Percentiles rank a stretch among this genome's conserved stretches.
Conservation (phyloP, 2,329 filamentous ascomycete species). For the Exophiala sideris region DNA sequence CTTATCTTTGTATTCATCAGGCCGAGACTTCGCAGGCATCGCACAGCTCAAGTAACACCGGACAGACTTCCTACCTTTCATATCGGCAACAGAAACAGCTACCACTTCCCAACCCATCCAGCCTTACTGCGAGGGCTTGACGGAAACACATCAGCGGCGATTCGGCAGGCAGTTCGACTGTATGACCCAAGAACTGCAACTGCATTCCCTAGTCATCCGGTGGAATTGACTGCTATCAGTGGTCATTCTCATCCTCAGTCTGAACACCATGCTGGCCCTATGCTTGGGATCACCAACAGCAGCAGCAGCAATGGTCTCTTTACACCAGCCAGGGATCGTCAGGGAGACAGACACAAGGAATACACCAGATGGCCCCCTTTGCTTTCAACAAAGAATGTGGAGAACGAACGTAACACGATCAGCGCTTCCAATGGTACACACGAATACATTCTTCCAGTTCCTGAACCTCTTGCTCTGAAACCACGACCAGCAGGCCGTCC, state of each 20-base stretch:
- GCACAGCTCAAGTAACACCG: neutral
- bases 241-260: neutral
- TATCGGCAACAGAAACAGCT: neutral
- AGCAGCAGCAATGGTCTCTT: slow-evolving; percentile 20
- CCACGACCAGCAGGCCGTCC: slow-evolving; percentile 24
- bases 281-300: neutral
- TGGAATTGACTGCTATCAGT: neutral
- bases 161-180: slow-evolving; percentile 12
- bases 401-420: slow-evolving; percentile 3
- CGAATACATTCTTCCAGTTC: slow-evolving; percentile 26
- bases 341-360: neutral
- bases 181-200: slow-evolving; percentile 24
- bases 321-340: slow-evolving; percentile 12
- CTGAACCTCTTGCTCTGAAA: slow-evolving; percentile 24
- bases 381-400: neutral
- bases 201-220: slow-evolving; percentile 19
- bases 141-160: slow-evolving; percentile 4
- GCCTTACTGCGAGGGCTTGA: slow-evolving; percentile 16
- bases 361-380: neutral
- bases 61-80: neutral
- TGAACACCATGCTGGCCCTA: neutral
- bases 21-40: slow-evolving; percentile 20
- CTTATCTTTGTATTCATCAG: slow-evolving; percentile 22
- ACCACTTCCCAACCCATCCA: slow-evolving; percentile 21
- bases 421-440: slow-evolving; percentile 6